These are phyloP conservation scores for Ilex aquifolium DNA, from an alignment of 257 asterid genomes.

Conservation along the genomic window DNA sequence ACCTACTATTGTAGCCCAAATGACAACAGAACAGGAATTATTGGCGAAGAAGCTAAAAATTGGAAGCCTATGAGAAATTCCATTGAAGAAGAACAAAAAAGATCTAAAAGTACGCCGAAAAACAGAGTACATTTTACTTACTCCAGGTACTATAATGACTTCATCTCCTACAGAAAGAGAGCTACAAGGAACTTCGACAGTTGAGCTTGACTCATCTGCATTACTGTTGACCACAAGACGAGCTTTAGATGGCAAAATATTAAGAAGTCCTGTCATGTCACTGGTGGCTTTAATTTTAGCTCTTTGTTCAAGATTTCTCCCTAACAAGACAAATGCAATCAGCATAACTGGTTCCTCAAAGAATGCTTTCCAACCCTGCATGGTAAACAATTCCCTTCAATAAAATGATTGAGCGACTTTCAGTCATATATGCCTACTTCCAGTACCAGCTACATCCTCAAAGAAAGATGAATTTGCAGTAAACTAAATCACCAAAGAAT, in stretches of 20 bases:
- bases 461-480: too few species aligned
- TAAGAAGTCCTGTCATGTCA: slow-evolving; percentile 94
- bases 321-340: slow-evolving; percentile 95
- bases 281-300: slow-evolving; percentile 96
- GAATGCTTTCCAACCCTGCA: slow-evolving; percentile 95
- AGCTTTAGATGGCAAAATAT: slow-evolving; percentile 89
- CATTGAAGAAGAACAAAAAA: slow-evolving; percentile 14
- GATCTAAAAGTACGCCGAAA: slow-evolving; percentile 4
- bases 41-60: not conserved
- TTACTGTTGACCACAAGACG: slow-evolving; percentile 66
- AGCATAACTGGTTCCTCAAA: slow-evolving; percentile 98
- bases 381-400: slow-evolving; percentile 20
- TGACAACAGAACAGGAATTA: not conserved
- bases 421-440: not conserved
- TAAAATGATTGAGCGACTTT: slow-evolving; percentile 5
- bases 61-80: slow-evolving; percentile 2
- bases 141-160: slow-evolving; percentile 90
- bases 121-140: slow-evolving; percentile 36
- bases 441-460: not conserved
- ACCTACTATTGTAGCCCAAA: not conserved
- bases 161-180: slow-evolving; percentile 94
- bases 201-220: slow-evolving; percentile 47
- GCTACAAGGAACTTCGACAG: slow-evolving; percentile 80
- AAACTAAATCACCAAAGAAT: too few species aligned
- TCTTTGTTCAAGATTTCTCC: slow-evolving; percentile 96